These are phyloP conservation scores for Microthyrium microscopicum DNA, from an alignment of 2,329 filamentous ascomycete genomes.

Conservation along the genomic window DNA sequence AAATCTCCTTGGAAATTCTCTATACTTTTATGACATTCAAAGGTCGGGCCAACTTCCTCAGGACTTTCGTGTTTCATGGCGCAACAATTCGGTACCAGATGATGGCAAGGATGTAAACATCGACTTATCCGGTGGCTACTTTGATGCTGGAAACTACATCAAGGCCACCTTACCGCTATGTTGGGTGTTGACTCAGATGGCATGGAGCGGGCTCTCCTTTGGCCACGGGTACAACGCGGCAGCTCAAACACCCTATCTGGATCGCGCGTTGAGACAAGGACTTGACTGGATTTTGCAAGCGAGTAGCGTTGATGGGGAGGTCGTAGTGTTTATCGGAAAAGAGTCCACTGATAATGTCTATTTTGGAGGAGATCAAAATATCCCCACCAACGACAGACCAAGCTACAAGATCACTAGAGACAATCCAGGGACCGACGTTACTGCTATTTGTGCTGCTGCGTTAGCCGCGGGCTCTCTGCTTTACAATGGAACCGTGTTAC, in stretches of 20 bases:
- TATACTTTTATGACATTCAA: background rate
- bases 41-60: background rate
- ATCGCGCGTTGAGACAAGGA: background rate
- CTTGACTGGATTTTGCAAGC: background rate
- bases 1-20: background rate
- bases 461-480: background rate
- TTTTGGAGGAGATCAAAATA: background rate
- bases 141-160: background rate
- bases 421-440: background rate
- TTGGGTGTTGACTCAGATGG: background rate
- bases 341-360: background rate
- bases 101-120: background rate
- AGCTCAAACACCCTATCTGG: background rate
- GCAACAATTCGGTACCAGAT: background rate
- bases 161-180: background rate
- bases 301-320: background rate
- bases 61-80: background rate
- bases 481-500: background rate
- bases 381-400: background rate
- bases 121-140: background rate
- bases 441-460: background rate
- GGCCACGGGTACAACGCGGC: background rate
- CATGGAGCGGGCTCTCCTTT: background rate
- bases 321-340: background rate
- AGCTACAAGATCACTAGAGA: background rate